Base-by-base conservation (phyloP, 768 basidiomycete species). In the Hericium erinaceus region DNA sequence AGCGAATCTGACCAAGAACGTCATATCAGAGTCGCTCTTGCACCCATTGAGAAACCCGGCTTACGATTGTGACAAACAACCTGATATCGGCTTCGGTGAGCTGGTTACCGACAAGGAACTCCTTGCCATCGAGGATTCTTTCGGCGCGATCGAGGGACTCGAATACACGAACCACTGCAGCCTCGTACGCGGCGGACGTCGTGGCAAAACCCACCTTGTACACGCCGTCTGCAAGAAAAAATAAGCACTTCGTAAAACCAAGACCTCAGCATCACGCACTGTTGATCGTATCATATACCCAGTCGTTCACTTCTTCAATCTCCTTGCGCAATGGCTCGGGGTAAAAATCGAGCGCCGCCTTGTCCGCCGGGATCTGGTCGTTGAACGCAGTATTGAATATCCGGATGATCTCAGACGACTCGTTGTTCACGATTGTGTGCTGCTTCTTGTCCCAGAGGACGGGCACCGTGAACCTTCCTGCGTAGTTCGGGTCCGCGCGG, bases 321-420 rank as follows among this genome's bases (percentile, higher is more conserved):
- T 92, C 82, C 37, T 73, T 64, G 53, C 83, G 80, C 24, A 88
- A 75, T 5, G 79, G 72, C 59, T 81, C 74, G 0, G 95, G 97
- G 70, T 97, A 98, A 50, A 89, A 76, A 66, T 95, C 85, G 55
- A 88, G 64, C 18, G 74, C 70, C 3, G 82, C 84, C 60, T 84
- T 81, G 4, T 88, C 85, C 1, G 75, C 69, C 3, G 89, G 78
- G 7, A 97, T 58, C 18, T 87, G 64, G 20, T 84, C 75, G 68
- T 97, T 85, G 75, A 95, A 95, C 1, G 80, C 85, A 7, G 79
- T 77, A 72, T 99, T 98, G 74, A 98, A 81, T 8, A 95, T 89
- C 57, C 95, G 85, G 66, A 98, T 92, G 67, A 98, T 94, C 73
- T 98, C 95, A 2, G 89, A 84, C 62, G 85, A 87, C 68, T 99